Evolutionary conservation across 805 yeast genomes (phyloP), one percentile per base, ranked within the genome.

Genomic region (Ogataea haglerorum): DNA sequence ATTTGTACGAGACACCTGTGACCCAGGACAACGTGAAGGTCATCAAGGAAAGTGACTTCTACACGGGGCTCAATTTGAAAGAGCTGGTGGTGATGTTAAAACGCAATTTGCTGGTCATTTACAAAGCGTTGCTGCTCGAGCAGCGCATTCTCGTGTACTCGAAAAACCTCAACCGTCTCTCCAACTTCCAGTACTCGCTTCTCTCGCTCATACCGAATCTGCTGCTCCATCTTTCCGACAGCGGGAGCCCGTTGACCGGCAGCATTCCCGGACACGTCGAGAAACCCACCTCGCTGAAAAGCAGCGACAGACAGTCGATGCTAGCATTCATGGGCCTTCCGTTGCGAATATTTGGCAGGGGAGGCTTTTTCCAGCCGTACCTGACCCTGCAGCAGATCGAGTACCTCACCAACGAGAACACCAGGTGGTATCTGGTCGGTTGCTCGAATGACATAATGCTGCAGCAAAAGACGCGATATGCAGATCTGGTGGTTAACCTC

Each of bases 361-460:
- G 95, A 31, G 89, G 95, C 1, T 72, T 91, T 45, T 90, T 95
- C 71, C 82, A 84, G 51, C 98, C 99, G 2, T 93, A 91, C 63
- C 72, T 90, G n/a, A 95, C 98, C 0, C 67, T 93, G 40, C 99
- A 91, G 60, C 98, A 91, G 57, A 67, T 91, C 41, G 85, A 84
- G 38, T 89, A 85, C 51, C 68, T 93, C 38, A 69, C 68, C 23
- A 71, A 74, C 15, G 65, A 68, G 1, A 74, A 72, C 36, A 74
- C 90, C 0, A 66, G 72, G 25, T 79, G 80, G 57, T 93, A 78
- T 50, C 65, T 86, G 56, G 75, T 87, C 35, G 99, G 99, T 1
- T 82, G 95, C 30, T 89, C 97, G 4, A 93, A 93, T 63, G 80
- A 90, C 29, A 67, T 93, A 28, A 68, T 93, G 30, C 64, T 85